Evolutionary conservation across 805 yeast species (phyloP).

Genomic region (Saccharomycopsis fermentans): DNA sequence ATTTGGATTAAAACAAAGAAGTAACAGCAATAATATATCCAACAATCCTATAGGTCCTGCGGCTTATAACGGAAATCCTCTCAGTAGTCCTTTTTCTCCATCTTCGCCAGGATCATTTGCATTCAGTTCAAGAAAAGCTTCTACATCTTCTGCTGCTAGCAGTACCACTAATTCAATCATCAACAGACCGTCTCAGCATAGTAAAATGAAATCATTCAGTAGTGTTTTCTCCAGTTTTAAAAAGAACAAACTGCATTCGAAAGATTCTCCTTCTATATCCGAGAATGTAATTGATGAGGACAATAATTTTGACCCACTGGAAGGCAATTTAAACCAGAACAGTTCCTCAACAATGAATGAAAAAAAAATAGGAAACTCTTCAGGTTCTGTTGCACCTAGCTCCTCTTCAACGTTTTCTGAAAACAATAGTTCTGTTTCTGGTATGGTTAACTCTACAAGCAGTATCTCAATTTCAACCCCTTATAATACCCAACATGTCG

Average conservation of each 20-base stretch:
- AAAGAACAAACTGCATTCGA: slow-evolving; percentile 1
- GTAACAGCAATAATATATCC: not conserved
- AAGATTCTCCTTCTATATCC: not conserved
- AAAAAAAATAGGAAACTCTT: slow-evolving; percentile 25
- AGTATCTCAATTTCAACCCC: slow-evolving; percentile 72
- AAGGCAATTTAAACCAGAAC: slow-evolving; percentile 35
- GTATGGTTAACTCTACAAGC: slow-evolving; percentile 16
- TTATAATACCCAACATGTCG: slow-evolving; percentile 78
- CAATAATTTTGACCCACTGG: slow-evolving; percentile 37
- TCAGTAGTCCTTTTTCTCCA: not conserved
- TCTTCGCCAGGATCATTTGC: not conserved
- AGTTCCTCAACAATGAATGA: slow-evolving; percentile 16
- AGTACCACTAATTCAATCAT: not conserved
- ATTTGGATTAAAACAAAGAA: not conserved
- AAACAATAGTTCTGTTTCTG: slow-evolving; percentile 15
- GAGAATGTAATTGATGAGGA: not conserved
- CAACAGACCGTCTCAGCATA: slow-evolving; percentile 8
- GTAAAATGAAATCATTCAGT: slow-evolving; percentile 16
- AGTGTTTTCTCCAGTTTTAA: slow-evolving; percentile 15
- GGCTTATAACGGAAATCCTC: not conserved
- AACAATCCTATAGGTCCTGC: not conserved
- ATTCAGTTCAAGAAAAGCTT: slow-evolving; percentile 6
- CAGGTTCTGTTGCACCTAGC: slow-evolving; percentile 24
- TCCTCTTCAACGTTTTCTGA: slow-evolving; percentile 10
- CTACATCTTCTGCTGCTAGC: slow-evolving; percentile 1